These are phyloP conservation scores for Silene coronaria DNA, from an alignment of 179 eudicot genomes.

Conservation along the genomic window DNA sequence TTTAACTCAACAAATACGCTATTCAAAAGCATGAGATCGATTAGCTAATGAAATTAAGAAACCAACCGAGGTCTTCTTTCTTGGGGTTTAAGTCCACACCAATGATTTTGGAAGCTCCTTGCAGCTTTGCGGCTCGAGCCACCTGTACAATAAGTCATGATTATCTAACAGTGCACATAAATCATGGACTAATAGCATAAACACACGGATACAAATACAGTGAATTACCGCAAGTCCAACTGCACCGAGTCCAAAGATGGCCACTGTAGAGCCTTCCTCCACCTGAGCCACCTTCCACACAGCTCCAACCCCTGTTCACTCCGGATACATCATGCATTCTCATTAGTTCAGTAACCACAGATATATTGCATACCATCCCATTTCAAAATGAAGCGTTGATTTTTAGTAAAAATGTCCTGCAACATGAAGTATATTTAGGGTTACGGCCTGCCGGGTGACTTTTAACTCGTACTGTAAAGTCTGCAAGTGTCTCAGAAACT, in stretches of 20 bases:
- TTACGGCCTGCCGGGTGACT: not conserved
- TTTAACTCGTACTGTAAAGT: not conserved
- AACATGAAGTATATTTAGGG: too few relatives aligned
- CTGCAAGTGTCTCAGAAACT: too few relatives aligned
- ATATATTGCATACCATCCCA: too few relatives aligned
- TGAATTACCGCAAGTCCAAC: slow-evolving; percentile 71
- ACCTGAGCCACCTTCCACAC: slow-evolving; percentile 55
- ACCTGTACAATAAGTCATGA: slow-evolving; percentile 34
- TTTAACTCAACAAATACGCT: not conserved
- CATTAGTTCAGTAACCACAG: not conserved
- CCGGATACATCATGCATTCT: not conserved
- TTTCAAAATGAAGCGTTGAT: too few relatives aligned
- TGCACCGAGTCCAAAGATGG: slow-evolving; percentile 73
- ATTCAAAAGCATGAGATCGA: not conserved
- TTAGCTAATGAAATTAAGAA: not conserved
- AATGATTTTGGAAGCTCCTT: slow-evolving; percentile 63
- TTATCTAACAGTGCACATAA: too few relatives aligned
- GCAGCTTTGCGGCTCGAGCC: slow-evolving; percentile 49
- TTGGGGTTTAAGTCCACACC: slow-evolving; percentile 61
- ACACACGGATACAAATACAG: not conserved
- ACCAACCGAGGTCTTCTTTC: slow-evolving; percentile 43
- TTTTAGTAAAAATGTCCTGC: too few relatives aligned
- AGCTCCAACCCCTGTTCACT: slow-evolving; percentile 34
- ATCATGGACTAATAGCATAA: too few relatives aligned
- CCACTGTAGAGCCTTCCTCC: slow-evolving; percentile 60